phyloP scores from a whole-genome alignment of 176 grass and related monocot genomes.

The Saccharum spontaneum region DNA sequence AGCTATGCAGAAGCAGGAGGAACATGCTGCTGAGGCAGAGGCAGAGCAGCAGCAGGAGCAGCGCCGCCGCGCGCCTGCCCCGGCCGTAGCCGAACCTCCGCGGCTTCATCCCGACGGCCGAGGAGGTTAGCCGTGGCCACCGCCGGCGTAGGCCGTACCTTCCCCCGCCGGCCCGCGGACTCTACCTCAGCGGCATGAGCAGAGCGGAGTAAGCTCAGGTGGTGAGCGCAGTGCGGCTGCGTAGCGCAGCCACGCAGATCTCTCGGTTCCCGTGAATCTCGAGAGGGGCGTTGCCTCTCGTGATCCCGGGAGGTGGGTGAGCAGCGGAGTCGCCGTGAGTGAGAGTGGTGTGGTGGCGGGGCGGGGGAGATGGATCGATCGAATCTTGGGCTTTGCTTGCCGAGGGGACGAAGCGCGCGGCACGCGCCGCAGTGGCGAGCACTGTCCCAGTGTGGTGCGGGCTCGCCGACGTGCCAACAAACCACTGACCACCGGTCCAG shows the following conservation, averaged over 20 bases:
- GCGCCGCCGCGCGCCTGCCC: constrained; percentile 30
- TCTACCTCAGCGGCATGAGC: constrained; percentile 29
- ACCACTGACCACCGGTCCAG: not conserved
- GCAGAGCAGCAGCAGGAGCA: constrained; percentile 38
- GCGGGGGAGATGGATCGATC: not conserved
- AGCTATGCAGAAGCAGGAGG: constrained; percentile 40
- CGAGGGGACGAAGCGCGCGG: constrained; percentile 12
- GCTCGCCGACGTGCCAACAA: constrained; percentile 27
- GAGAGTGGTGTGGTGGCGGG: not conserved
- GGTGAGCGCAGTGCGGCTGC: not conserved
- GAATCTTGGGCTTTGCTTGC: constrained; percentile 40
- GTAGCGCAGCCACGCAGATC: not conserved
- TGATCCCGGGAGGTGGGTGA: constrained; percentile 19
- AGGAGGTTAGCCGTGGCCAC: not conserved
- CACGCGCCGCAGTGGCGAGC: not conserved
- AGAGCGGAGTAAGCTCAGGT: not conserved
- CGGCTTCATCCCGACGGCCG: constrained; percentile 39
- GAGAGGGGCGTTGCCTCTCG: constrained; percentile 13
- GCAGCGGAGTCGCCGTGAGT: constrained; percentile 2
- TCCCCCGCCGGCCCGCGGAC: not conserved
- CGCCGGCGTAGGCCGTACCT: not conserved
- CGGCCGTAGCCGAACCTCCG: constrained; percentile 35
- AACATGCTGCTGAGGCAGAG: constrained; percentile 39
- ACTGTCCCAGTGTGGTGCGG: not conserved
- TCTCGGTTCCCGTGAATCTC: not conserved